These are phyloP conservation scores for Populus trichocarpa DNA, from an alignment of 441 rosid genomes.

Conservation along the genomic window DNA sequence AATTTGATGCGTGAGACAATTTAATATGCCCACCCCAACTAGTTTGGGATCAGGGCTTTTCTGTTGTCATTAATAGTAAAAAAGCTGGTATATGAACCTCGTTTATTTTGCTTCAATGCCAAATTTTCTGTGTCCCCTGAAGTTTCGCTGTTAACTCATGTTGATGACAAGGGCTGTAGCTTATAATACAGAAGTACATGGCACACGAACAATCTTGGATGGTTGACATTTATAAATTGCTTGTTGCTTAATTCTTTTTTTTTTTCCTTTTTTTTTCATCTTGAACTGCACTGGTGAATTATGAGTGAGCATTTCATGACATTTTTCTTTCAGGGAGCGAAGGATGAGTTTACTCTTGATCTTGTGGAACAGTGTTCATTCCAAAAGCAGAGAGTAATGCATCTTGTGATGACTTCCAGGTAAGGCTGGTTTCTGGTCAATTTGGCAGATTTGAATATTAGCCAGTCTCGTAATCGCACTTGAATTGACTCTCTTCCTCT, in stretches of 20 bases:
- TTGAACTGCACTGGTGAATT: conserved; percentile 15
- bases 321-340: conserved; percentile 57
- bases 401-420: conserved; percentile 90
- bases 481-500: conserved; percentile 15
- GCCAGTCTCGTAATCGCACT: not conserved
- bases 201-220: not conserved
- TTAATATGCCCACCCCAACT: not conserved
- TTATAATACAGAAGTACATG: not conserved
- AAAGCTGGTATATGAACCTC: not conserved
- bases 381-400: conserved; percentile 96
- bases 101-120: not conserved
- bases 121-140: not conserved
- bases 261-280: not conserved
- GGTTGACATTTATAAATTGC: not conserved
- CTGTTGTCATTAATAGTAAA: not conserved
- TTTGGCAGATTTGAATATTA: not conserved
- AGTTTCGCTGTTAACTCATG: not conserved
- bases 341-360: conserved; percentile 94
- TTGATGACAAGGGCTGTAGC: not conserved
- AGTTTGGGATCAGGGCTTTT: not conserved
- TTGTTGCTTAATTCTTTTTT: not conserved
- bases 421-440: conserved; percentile 27
- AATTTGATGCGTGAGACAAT: not conserved
- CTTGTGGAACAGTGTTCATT: conserved; percentile 98
- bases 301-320: not conserved